A percentile compares a stretch with the other conserved stretches of the same genome.
phyloP scores from a whole-genome alignment of 306 rosid genomes.

The Sesbania bispinosa region DNA sequence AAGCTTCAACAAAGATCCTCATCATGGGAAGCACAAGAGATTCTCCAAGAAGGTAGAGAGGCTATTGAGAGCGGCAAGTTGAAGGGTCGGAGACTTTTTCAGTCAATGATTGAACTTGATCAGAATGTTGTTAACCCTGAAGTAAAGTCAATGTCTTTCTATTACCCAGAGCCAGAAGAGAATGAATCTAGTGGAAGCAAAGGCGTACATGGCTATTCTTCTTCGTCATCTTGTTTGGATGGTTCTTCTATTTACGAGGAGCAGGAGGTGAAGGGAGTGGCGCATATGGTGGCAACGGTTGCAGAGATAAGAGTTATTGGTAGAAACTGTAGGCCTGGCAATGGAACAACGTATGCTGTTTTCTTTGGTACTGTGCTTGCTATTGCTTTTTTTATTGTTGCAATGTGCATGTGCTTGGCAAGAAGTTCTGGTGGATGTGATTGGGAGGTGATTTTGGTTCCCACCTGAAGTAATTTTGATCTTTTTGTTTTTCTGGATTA shows the following conservation, averaged over 20 bases:
- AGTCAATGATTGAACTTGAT: not conserved
- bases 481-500: no score
- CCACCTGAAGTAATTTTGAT: conserved; percentile 43
- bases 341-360: conserved; percentile 15
- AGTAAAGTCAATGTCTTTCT: conserved; percentile 37
- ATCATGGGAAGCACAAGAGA: conserved; percentile 33
- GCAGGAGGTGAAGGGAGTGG: not conserved
- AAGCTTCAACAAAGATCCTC: conserved; percentile 34
- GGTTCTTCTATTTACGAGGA: conserved; percentile 4
- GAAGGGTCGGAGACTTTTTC: conserved; percentile 52
- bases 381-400: conserved; percentile 27
- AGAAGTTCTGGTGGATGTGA: conserved; percentile 21
- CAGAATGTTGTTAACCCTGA: conserved; percentile 8
- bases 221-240: conserved; percentile 4
- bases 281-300: not conserved
- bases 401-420: conserved; percentile 16
- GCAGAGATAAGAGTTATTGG: not conserved
- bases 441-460: conserved; percentile 24
- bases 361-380: conserved; percentile 25
- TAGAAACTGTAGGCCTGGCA: not conserved
- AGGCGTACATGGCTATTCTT: no score
- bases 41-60: conserved; percentile 34
- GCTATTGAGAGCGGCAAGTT: conserved; percentile 43
- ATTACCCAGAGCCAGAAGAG: conserved; percentile 2
- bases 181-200: not conserved